Conservation (phyloP, 345 rosid species). For the Chamaenerion angustifolium region DNA sequence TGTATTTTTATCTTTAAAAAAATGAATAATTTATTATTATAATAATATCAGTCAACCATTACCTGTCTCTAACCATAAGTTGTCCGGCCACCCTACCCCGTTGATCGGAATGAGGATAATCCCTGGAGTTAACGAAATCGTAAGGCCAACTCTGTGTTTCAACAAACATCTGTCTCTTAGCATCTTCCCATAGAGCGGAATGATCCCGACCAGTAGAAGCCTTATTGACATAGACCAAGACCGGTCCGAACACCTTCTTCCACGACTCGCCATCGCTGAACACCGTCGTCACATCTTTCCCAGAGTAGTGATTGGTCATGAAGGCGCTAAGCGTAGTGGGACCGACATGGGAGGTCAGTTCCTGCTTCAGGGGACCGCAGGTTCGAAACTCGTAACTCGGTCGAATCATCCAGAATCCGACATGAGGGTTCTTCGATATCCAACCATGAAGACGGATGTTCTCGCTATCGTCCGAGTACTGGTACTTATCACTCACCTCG, state of each 20-base stretch:
- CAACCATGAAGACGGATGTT: constrained; percentile 27
- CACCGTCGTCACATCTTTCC: constrained; percentile 13
- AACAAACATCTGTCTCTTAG: constrained; percentile 16
- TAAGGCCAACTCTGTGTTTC: constrained; percentile 23
- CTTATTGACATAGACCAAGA: constrained; percentile 23
- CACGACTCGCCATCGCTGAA: constrained; percentile 19
- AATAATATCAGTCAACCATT: too few species aligned
- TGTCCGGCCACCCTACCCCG: constrained; percentile 30
- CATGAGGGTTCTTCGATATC: constrained; percentile 16
- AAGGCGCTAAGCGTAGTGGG: constrained; percentile 26
- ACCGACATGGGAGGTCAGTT: constrained; percentile 17
- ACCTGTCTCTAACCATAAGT: constrained; percentile 27
- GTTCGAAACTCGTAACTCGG: constrained; percentile 21
- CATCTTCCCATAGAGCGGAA: constrained; percentile 24
- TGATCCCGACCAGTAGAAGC: not conserved
- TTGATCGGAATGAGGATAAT: constrained; percentile 25
- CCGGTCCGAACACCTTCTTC: constrained; percentile 35
- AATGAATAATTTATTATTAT: too few species aligned
- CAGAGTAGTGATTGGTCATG: constrained; percentile 25
- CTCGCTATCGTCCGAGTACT: constrained; percentile 21
- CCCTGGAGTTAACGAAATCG: constrained; percentile 14
- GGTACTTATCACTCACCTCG: constrained; percentile 33
- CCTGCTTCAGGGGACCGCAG: constrained; percentile 28
- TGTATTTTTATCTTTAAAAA: too few species aligned
- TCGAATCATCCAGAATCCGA: constrained; percentile 33